Conservation (phyloP, 2,329 filamentous ascomycete genomes). For the Alternaria rosae region DNA sequence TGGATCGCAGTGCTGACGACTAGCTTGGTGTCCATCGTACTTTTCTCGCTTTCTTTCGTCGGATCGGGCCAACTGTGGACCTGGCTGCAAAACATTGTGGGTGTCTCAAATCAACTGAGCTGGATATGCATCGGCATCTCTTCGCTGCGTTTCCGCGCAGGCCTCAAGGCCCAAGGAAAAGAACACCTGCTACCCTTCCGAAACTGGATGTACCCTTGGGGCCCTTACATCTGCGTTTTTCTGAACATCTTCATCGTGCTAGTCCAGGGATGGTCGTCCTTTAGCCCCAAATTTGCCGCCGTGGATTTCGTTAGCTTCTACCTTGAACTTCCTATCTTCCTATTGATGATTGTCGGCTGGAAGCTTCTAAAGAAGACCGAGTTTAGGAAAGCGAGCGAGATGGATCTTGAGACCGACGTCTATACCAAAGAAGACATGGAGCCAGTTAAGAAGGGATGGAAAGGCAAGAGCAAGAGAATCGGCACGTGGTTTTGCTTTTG, state of each 20-base stretch:
- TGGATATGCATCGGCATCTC: conserved; percentile 65
- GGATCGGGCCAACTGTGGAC: conserved; percentile 50
- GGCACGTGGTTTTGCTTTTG: conserved; percentile 42
- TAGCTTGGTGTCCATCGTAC: conserved; percentile 47
- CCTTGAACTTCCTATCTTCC: conserved; percentile 49
- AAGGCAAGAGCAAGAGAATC: conserved; percentile 28
- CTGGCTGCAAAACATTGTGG: conserved; percentile 77
- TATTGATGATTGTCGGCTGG: conserved; percentile 38
- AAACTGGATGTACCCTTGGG: conserved; percentile 65
- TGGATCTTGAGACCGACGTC: conserved; percentile 43
- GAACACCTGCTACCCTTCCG: conserved; percentile 58
- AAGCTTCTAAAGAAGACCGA: conserved; percentile 41
- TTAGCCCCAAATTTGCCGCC: conserved; percentile 55
- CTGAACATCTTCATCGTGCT: conserved; percentile 41
- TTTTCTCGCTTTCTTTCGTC: conserved; percentile 55
- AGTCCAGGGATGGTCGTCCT: conserved; percentile 57
- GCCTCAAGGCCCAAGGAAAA: conserved; percentile 56
- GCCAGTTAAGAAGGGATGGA: conserved; percentile 32
- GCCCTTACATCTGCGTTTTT: conserved; percentile 52
- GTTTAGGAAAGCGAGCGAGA: conserved; percentile 33
- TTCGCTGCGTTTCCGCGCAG: conserved; percentile 64
- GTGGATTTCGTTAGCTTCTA: conserved; percentile 60
- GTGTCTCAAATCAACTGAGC: conserved; percentile 60
- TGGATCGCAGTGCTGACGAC: conserved; percentile 48
- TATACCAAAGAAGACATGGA: conserved; percentile 42